phyloP scores from a whole-genome alignment of 2,329 filamentous ascomycete genomes.

The Acephala macrosclerotiorum region DNA sequence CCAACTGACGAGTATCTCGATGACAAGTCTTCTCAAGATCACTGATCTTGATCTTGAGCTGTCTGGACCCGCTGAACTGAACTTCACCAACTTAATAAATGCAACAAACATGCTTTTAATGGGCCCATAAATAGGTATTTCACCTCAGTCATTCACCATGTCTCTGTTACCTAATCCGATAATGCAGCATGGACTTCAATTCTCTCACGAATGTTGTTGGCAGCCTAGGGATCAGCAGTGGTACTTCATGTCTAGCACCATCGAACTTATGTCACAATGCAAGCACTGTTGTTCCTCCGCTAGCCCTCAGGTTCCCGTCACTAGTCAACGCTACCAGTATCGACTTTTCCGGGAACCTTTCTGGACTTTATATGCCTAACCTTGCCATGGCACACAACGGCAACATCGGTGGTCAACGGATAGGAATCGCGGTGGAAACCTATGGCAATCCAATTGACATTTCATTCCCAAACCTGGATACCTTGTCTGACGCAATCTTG shows the following conservation, averaged over 20 bases:
- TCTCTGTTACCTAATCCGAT: neutral
- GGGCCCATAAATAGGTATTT: neutral
- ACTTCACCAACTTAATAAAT: neutral
- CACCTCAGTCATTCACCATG: neutral
- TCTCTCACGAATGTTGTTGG: neutral
- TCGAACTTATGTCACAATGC: neutral
- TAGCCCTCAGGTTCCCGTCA: neutral
- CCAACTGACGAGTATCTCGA: neutral
- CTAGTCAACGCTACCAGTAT: neutral
- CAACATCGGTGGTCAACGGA: neutral
- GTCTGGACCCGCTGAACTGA: neutral
- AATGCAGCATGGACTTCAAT: neutral
- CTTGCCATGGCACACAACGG: neutral
- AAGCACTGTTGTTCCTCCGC: neutral
- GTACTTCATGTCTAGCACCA: neutral
- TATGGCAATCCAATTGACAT: neutral
- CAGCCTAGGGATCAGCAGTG: neutral
- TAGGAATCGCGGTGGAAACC: neutral
- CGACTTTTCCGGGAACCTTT: conserved; percentile 3
- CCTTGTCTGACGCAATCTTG: neutral
- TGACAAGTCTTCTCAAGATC: neutral
- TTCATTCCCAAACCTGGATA: neutral
- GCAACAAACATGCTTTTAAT: neutral
- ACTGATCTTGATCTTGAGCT: neutral
- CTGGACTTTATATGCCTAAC: neutral